Conservation (phyloP, 73 alveolate genomes). For the Blepharisma stoltei region DNA sequence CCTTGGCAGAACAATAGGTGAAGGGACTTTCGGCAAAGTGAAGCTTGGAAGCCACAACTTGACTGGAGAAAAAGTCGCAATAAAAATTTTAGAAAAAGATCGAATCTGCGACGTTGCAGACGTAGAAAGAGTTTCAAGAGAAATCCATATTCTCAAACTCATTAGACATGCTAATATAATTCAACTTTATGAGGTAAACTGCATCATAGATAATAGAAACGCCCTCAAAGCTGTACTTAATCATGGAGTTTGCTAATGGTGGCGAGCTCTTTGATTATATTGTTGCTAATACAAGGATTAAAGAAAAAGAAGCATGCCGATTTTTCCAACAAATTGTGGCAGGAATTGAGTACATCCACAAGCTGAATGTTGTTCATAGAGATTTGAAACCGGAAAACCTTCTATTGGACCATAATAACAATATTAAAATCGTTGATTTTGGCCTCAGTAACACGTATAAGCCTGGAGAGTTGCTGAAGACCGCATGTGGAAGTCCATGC, state of each 20-base stretch:
- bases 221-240: conserved; percentile 23
- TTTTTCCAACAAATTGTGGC: conserved; percentile 70
- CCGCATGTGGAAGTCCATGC: conserved; percentile 97
- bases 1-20: too few species aligned
- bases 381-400: conserved; percentile 94
- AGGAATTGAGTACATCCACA: conserved; percentile 86
- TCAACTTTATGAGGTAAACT: conserved; percentile 45
- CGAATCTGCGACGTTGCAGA: conserved; percentile 53
- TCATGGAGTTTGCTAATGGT: conserved; percentile 73
- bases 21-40: too few species aligned
- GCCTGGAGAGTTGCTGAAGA: conserved; percentile 66
- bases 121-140: conserved; percentile 54
- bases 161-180: conserved; percentile 54
- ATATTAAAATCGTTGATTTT: conserved; percentile 84
- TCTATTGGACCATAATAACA: conserved; percentile 64
- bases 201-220: too few species aligned
- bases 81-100: conserved; percentile 43
- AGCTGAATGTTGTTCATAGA: conserved; percentile 75
- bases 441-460: conserved; percentile 80
- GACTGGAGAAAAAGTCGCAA: conserved; percentile 30
- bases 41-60: too few species aligned
- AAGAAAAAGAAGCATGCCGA: conserved; percentile 76
- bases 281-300: conserved; percentile 45
- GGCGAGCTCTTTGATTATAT: conserved; percentile 79
- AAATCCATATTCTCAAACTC: conserved; percentile 54